Base-by-base conservation (phyloP, 1,284 basidiomycete species). In the Volvariella surrecta region DNA sequence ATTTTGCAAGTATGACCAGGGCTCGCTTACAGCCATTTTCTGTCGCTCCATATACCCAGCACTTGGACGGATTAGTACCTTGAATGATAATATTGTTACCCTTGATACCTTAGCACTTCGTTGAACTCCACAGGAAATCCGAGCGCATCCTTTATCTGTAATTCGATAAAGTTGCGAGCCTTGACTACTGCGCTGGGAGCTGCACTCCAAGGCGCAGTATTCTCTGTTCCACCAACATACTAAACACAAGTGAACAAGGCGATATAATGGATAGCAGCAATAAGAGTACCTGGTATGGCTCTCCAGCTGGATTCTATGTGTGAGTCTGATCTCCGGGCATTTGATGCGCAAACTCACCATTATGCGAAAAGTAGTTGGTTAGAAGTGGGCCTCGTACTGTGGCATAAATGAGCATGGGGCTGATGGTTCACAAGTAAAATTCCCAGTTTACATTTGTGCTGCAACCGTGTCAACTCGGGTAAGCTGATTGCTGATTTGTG, bases 281-380 rank as follows among this genome's bases (percentile, higher is more conserved):
- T 20, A 21, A 32, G 32, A 54, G 28, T 57, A 82, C 83, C 55
- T 82, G 74, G 53, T 87, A 87, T 16, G 81, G 79, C 53, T 77
- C 77, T 31, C 83, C 84, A 41, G 79, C 84, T 87, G 48, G 17
- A 35, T n/a, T n/a, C n/a, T n/a, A n/a, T n/a, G n/a, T n/a, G n/a
- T n/a, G n/a, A n/a, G n/a, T 45, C 42, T 17, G 16, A n/a, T 21
- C 16, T n/a, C n/a, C n/a, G n/a, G n/a, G n/a, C n/a, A 38, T 39
- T 24, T 18, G 21, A 17, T 31, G 15, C 37, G 16, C 1, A 40
- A 19, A 16, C 78, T 57, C 54, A 86, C 84, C 76, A 48, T 89
- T 89, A 49, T 89, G 85, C 9, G 85, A 88, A 53, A 88, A 89
- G 55, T 89, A 89, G 53, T 85, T 82, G 4, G 84, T 81, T 38